A percentile compares a stretch with the other conserved stretches of the same genome.
Conservation (phyloP, 768 basidiomycete genomes). For the Termitomyces sp. region DNA sequence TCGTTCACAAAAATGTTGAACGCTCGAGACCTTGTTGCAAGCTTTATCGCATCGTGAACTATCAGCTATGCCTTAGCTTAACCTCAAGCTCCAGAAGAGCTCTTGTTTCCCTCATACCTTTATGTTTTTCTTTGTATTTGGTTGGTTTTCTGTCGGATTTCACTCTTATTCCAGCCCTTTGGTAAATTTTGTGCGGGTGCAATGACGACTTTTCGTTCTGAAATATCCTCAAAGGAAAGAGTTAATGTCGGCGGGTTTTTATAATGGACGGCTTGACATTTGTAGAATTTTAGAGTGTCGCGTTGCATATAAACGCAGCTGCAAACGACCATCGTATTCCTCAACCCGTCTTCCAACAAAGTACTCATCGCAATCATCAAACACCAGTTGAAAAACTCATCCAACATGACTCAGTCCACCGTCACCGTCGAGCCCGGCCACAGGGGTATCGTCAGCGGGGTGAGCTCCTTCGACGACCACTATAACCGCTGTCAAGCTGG, state of each 20-base stretch:
- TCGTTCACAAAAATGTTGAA: neutral
- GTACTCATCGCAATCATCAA: neutral
- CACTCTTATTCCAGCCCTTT: neutral
- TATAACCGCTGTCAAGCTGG: neutral
- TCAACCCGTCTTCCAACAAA: neutral
- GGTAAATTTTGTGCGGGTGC: neutral
- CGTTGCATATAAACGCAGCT: neutral
- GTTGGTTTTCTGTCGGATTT: neutral
- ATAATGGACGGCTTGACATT: neutral
- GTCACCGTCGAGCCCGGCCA: constrained; percentile 1
- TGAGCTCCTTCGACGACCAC: neutral
- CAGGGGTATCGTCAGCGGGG: constrained; percentile 5
- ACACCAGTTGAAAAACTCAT: neutral
- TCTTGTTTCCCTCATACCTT: neutral
- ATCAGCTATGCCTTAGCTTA: neutral
- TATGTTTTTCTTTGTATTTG: neutral
- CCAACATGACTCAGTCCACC: neutral
- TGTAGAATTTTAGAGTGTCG: neutral
- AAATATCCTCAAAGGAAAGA: neutral
- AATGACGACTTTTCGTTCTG: neutral
- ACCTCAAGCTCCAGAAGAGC: neutral
- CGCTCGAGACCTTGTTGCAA: neutral
- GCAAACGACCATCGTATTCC: neutral
- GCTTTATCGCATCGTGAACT: neutral
- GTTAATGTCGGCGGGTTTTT: neutral